These are phyloP conservation scores for Achlya hypogyna DNA, from an alignment of 352 stramenopile genomes.

Conservation along the genomic window DNA sequence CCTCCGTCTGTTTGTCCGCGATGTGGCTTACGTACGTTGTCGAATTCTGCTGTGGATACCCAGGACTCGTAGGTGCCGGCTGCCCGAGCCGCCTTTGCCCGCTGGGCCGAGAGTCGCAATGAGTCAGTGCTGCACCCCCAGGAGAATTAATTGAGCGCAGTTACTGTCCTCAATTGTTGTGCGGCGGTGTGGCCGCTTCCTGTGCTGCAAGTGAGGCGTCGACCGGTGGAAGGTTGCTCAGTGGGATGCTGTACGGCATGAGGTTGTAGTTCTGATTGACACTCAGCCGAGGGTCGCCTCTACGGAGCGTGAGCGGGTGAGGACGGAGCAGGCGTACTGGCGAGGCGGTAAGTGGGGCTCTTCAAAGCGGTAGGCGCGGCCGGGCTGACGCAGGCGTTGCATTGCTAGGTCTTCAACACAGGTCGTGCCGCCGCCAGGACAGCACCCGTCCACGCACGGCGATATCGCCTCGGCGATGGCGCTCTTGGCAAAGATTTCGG, in stretches of 20 bases:
- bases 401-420: constrained; percentile 46
- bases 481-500: constrained; percentile 51
- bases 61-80: not conserved
- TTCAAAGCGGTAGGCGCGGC: constrained; percentile 43
- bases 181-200: not conserved
- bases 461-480: constrained; percentile 42
- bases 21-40: not conserved
- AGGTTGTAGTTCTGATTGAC: constrained; percentile 69
- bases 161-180: too few relatives aligned
- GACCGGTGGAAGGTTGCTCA: constrained; percentile 37
- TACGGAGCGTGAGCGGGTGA: constrained; percentile 20
- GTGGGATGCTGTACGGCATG: constrained; percentile 67
- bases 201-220: not conserved
- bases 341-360: constrained; percentile 42
- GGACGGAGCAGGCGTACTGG: constrained; percentile 33
- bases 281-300: constrained; percentile 51
- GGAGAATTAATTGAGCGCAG: not conserved
- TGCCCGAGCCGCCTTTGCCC: not conserved
- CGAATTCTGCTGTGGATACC: not conserved
- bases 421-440: constrained; percentile 24
- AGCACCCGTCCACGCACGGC: constrained; percentile 60
- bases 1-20: constrained; percentile 55
- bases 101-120: not conserved
- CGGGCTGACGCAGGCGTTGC: constrained; percentile 30
- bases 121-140: not conserved